Base-by-base conservation (phyloP, 2,329 filamentous ascomycete genomes). In the Paecilomyces dactylethromorphus region DNA sequence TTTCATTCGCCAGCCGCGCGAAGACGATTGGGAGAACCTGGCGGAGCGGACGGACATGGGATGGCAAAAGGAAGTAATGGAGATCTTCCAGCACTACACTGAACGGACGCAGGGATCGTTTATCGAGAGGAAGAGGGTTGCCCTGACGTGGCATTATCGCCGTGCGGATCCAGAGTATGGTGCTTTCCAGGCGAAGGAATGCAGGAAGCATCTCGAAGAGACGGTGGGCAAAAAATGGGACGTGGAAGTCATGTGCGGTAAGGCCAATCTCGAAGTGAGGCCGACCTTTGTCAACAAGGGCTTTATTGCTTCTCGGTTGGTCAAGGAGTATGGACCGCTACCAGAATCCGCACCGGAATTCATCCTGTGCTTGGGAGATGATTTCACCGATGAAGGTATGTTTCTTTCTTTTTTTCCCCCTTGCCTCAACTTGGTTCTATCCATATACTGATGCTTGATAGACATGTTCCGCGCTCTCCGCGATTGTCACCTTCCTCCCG, bases 251-350 rank as follows among this genome's bases (percentile, higher is more conserved):
- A 97, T 97, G 92, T 85, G 87, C 0, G 94, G 94, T 67, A 99
- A 97, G 78, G 93, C 93, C 62, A 97, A 97, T 71, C 82, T 99
- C 26, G 94, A 99, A 76, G 93, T 97, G 32, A 88, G 94, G n/a
- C 93, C 93, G 29, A 92, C 88, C 0, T 96, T 96, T 69, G 92
- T 99, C 78, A 97, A 97, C 82, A 99, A 99, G 80, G 94, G 94
- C 31, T 92, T 95, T 75, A 97, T 97, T 64, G 90, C 88, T 15
- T 92, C 91, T 77, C 86, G 88, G 5, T 82, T 99, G 18, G 87
- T 97, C 39, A 79, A 84, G 22, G 86, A 87, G 54, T 95, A 95
- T 74, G 86, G 79, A 49, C 71, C 66, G 6, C 78, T 76, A 1
- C 73, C 74, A 1, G 80, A 80, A 3, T 79, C 85, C 55, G 83